These are phyloP conservation scores for Colletotrichum caudatum DNA, from an alignment of 2,329 filamentous ascomycete genomes.

Conservation along the genomic window DNA sequence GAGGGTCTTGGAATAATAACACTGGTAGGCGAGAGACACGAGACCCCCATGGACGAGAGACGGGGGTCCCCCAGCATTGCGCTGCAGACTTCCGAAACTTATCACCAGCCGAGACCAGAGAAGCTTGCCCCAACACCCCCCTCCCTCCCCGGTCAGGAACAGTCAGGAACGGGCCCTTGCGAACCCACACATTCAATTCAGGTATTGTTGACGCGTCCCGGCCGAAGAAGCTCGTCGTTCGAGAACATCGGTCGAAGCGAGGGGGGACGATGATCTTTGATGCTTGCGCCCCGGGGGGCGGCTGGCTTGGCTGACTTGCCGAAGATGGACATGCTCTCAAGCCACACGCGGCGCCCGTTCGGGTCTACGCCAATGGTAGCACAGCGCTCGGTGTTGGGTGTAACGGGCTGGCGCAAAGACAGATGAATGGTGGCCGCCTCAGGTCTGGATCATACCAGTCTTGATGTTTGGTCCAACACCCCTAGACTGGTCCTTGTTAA, in stretches of 20 bases:
- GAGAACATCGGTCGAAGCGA: slow-evolving; percentile 20
- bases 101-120: not conserved
- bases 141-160: not conserved
- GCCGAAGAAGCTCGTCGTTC: slow-evolving; percentile 9
- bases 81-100: slow-evolving; percentile 12
- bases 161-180: not conserved
- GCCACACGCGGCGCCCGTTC: slow-evolving; percentile 17
- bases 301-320: not conserved
- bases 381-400: slow-evolving; percentile 5
- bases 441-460: slow-evolving; percentile 1
- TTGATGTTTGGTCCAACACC: not conserved
- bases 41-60: not conserved
- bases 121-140: not conserved
- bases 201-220: not conserved
- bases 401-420: slow-evolving; percentile 16
- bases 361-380: slow-evolving; percentile 28
- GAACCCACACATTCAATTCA: not conserved
- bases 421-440: slow-evolving; percentile 23
- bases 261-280: slow-evolving; percentile 2
- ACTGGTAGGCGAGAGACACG: not conserved
- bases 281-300: slow-evolving; percentile 1
- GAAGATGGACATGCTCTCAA: slow-evolving; percentile 1
- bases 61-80: not conserved
- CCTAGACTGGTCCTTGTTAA: slow-evolving; percentile 15
- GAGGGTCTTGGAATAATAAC: slow-evolving; percentile 28